A percentile compares a stretch with the other conserved stretches of the same genome.
Evolutionary conservation across 331 rosid species (phyloP).

Genomic region (Cydonia oblonga): DNA sequence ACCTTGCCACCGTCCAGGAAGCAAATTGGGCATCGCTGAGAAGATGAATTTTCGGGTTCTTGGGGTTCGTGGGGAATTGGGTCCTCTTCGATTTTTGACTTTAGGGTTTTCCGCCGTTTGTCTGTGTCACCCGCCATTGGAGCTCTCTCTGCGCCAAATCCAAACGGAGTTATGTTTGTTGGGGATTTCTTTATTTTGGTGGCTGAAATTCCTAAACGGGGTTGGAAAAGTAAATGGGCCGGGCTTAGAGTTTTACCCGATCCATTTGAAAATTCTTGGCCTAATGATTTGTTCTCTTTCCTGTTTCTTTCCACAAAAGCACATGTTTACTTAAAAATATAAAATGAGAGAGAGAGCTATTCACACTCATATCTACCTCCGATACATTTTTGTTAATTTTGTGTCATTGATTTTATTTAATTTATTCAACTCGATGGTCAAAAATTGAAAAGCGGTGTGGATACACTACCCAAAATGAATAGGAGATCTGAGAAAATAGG

Average conservation of each 20-base stretch:
- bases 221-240: not conserved
- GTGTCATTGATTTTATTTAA: rapidly evolving
- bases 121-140: slow-evolving; percentile 21
- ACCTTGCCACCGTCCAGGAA: slow-evolving; percentile 30
- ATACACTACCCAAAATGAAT: too few relatives aligned
- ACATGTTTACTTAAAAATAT: too few relatives aligned
- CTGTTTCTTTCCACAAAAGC: too few relatives aligned
- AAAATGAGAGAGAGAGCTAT: rapidly evolving
- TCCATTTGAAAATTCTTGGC: not conserved
- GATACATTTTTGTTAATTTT: too few relatives aligned
- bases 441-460: rapidly evolving
- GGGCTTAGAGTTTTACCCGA: not conserved
- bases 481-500: too few relatives aligned
- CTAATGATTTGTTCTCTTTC: not conserved
- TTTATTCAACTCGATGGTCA: rapidly evolving
- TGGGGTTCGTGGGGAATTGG: not conserved
- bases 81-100: not conserved
- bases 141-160: not conserved
- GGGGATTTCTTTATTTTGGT: too few relatives aligned
- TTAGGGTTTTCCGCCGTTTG: slow-evolving; percentile 33
- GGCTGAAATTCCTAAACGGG: too few relatives aligned
- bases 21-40: slow-evolving; percentile 55
- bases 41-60: not conserved
- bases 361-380: too few relatives aligned
- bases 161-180: not conserved